phyloP scores from a whole-genome alignment of 1,284 basidiomycete genomes.

The Trichosporon coremiiforme region DNA sequence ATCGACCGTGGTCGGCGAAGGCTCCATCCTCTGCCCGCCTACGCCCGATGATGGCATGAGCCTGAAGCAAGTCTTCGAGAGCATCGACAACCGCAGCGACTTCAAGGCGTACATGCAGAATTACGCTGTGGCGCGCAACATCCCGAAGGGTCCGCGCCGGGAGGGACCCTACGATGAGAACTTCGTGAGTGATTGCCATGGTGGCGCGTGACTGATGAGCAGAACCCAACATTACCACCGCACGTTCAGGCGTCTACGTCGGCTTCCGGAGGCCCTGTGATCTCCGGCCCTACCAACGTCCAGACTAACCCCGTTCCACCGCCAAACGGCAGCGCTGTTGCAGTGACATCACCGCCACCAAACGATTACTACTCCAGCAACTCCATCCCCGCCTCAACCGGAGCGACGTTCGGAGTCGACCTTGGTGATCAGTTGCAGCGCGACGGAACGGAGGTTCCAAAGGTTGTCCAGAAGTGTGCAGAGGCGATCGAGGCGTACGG shows the following conservation, averaged over 20 bases:
- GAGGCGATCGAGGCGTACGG: constrained; percentile 89
- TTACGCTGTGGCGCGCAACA: constrained; percentile 78
- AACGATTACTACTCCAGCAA: constrained; percentile 31
- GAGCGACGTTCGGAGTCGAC: constrained; percentile 83
- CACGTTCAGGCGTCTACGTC: constrained; percentile 25
- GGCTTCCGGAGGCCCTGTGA: not conserved
- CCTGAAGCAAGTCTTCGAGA: constrained; percentile 81
- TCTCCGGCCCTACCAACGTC: constrained; percentile 6
- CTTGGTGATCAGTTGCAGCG: constrained; percentile 87
- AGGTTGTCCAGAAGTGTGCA: constrained; percentile 85
- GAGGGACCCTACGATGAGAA: constrained; percentile 84
- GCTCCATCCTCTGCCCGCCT: constrained; percentile 64
- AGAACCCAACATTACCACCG: constrained; percentile 27
- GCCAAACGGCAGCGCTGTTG: constrained; percentile 27
- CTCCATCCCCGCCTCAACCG: constrained; percentile 41
- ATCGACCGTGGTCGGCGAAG: constrained; percentile 84
- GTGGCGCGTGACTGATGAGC: not conserved
- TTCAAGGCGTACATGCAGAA: constrained; percentile 98
- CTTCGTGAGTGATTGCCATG: constrained; percentile 62
- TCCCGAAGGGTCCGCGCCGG: constrained; percentile 69
- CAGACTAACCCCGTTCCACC: constrained; percentile 19
- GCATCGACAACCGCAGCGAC: constrained; percentile 90
- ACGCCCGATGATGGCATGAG: constrained; percentile 60
- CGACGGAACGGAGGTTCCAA: constrained; percentile 86
- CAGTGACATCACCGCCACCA: constrained; percentile 18